Evolutionary conservation across 2,329 filamentous ascomycete species (phyloP).

Genomic region (Stachybotrys chartarum): DNA sequence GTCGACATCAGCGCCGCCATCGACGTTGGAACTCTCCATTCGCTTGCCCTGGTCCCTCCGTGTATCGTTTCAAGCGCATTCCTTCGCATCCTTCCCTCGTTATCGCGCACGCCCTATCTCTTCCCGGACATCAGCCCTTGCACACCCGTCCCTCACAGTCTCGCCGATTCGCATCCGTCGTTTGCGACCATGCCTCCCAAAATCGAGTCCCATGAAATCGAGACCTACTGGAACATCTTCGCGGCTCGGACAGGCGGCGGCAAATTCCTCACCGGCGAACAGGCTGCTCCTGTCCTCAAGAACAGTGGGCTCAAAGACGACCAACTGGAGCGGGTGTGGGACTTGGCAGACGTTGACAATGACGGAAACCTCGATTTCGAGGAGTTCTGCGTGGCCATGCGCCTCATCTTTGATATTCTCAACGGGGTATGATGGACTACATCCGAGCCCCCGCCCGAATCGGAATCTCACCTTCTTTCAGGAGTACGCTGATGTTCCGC

Average conservation of each 20-base stretch:
- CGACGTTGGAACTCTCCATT: not conserved
- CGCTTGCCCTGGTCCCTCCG: not conserved
- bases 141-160: not conserved
- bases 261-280: conserved; percentile 53
- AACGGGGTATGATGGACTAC: conserved; percentile 63
- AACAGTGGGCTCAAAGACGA: conserved; percentile 56
- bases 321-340: conserved; percentile 96
- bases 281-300: conserved; percentile 55
- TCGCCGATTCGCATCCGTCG: conserved; percentile 3
- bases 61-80: not conserved
- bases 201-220: conserved; percentile 56
- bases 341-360: conserved; percentile 92
- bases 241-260: conserved; percentile 51
- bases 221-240: conserved; percentile 62
- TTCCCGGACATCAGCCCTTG: not conserved
- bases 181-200: conserved; percentile 45
- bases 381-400: conserved; percentile 98
- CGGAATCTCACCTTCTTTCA: conserved; percentile 25
- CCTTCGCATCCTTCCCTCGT: not conserved
- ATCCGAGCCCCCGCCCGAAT: conserved; percentile 1
- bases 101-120: not conserved
- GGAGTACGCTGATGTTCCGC: conserved; percentile 89
- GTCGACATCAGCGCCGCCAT: not conserved
- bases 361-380: conserved; percentile 98
- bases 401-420: conserved; percentile 92